Percentiles rank a stretch among this genome's conserved stretches.
These are phyloP conservation scores for Glebionis coronaria DNA, from an alignment of 129 eudicot species.

Conservation along the genomic window DNA sequence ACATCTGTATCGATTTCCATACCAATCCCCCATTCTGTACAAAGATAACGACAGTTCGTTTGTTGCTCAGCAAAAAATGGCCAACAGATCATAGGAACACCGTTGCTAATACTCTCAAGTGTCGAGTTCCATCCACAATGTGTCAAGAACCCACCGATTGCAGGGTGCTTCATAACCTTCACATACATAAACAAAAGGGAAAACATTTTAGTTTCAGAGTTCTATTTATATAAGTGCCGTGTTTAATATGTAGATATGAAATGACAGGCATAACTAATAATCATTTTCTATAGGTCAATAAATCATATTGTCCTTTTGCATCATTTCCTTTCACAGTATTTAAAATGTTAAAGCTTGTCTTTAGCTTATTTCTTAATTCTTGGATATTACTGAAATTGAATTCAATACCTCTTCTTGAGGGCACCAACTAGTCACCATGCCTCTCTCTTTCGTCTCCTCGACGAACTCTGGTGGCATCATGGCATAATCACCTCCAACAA, in stretches of 20 bases:
- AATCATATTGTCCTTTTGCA: too few species aligned
- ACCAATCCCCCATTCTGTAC: slow-evolving; percentile 44
- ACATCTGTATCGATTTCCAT: slow-evolving; percentile 45
- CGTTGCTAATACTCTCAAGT: slow-evolving; percentile 34
- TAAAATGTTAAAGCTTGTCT: too few species aligned
- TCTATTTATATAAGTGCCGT: not conserved
- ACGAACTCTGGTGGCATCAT: slow-evolving; percentile 35
- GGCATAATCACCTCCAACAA: slow-evolving; percentile 35
- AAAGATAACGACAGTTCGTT: slow-evolving; percentile 44
- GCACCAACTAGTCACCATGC: too few species aligned
- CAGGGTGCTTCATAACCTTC: slow-evolving; percentile 39
- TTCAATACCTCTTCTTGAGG: too few species aligned
- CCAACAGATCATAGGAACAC: slow-evolving; percentile 60
- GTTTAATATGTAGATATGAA: too few species aligned
- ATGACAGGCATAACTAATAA: too few species aligned
- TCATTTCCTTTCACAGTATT: too few species aligned
- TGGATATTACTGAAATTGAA: too few species aligned
- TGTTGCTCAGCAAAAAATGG: slow-evolving; percentile 59
- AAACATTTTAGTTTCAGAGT: not conserved
- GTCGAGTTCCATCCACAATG: slow-evolving; percentile 60
- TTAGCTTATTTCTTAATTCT: too few species aligned
- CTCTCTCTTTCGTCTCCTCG: slow-evolving; percentile 30
- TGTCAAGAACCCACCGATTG: slow-evolving; percentile 44
- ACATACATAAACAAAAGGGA: not conserved
- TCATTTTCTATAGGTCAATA: too few species aligned